Evolutionary conservation across 371 early-diverging fungal genomes (phyloP).

Genomic region (Actinomortierella wolfii): DNA sequence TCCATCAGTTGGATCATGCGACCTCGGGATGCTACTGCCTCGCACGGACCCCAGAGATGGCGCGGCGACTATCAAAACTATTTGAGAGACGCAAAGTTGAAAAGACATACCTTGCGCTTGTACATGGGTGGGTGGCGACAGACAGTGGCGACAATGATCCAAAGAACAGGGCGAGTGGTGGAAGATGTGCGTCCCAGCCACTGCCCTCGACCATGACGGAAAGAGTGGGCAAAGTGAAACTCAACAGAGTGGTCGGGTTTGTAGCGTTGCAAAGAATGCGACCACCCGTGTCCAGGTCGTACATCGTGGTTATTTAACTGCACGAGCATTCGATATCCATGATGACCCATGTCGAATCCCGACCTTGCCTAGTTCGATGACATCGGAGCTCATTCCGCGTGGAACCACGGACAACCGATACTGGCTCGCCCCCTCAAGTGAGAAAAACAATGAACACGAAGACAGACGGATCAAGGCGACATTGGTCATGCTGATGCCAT

Average conservation of each 20-base stretch:
- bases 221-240: too few species aligned
- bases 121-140: constrained; percentile 44
- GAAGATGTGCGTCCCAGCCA: not conserved
- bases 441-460: too few species aligned
- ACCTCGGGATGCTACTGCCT: constrained; percentile 50
- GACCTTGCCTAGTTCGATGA: too few species aligned
- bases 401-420: constrained; percentile 5
- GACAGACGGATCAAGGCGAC: constrained; percentile 23
- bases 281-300: too few species aligned
- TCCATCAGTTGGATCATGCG: constrained; percentile 51
- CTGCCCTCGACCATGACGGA: too few species aligned
- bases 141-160: constrained; percentile 8
- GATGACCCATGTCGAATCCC: too few species aligned
- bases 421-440: not conserved
- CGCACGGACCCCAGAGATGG: constrained; percentile 47
- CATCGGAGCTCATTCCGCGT: constrained; percentile 4
- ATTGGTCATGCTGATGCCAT: constrained; percentile 56
- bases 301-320: too few species aligned
- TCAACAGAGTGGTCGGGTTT: too few species aligned
- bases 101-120: constrained; percentile 54
- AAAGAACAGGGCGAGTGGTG: not conserved
- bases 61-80: constrained; percentile 38
- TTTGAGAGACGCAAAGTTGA: constrained; percentile 48
- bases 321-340: too few species aligned
- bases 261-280: too few species aligned